Percentiles rank a stretch among this genome's conserved stretches.
Evolutionary conservation across 805 yeast genomes (phyloP).

Genomic region (Hanseniaspora hatyaiensis): DNA sequence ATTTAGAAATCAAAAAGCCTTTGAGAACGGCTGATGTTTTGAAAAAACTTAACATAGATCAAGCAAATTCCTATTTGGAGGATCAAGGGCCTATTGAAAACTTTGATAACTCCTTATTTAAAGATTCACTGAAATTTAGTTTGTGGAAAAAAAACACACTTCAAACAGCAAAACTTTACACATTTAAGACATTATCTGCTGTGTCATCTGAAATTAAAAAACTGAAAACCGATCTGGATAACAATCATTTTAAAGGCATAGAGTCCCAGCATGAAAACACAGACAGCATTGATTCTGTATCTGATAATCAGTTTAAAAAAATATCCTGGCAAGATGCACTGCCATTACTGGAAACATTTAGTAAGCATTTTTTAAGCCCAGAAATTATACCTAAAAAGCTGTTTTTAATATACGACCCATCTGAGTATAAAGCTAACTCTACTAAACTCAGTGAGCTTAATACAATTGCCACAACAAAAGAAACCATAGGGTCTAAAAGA

Average conservation of each 20-base stretch:
- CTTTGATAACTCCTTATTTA: constrained; percentile 8
- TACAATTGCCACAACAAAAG: neutral
- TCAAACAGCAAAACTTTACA: neutral
- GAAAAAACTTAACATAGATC: no score
- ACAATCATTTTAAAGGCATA: no score
- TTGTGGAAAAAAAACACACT: constrained; percentile 8
- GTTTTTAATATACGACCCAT: constrained; percentile 6
- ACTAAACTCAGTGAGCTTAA: neutral
- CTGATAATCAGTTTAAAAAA: no score
- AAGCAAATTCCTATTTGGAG: neutral
- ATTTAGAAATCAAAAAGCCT: no score
- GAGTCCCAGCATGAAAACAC: no score
- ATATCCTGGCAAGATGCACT: constrained; percentile 5
- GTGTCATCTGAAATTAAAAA: neutral
- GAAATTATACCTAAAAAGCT: constrained; percentile 6
- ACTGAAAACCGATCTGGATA: no score
- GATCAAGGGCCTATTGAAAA: constrained; percentile 8
- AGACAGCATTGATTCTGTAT: no score
- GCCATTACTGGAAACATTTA: constrained; percentile 1
- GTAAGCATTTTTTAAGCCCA: neutral
- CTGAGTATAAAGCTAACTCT: neutral
- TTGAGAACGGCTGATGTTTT: no score
- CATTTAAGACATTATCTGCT: neutral
- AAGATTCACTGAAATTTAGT: constrained; percentile 1
- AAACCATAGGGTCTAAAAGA: neutral